Evolutionary conservation across 2,329 filamentous ascomycete species (phyloP).

Genomic region (Talaromyces amestolkiae): DNA sequence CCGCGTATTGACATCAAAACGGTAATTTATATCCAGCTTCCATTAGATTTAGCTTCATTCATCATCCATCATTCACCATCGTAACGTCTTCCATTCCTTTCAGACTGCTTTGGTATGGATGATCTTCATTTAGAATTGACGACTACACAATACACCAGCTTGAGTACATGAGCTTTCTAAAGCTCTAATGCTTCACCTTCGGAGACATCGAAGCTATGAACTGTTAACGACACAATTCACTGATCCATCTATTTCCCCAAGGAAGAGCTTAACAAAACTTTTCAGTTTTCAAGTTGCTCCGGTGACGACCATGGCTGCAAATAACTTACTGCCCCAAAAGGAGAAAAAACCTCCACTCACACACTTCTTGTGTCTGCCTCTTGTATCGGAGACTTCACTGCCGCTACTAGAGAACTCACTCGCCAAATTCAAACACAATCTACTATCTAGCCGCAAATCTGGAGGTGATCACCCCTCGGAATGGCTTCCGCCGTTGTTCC

Average conservation of each 20-base stretch:
- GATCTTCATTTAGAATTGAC: too few relatives aligned
- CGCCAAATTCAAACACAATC: slow-evolving; percentile 59
- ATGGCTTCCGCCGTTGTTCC: slow-evolving; percentile 48
- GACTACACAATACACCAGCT: too few relatives aligned
- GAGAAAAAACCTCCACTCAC: slow-evolving; percentile 38
- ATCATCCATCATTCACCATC: neutral
- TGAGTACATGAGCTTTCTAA: neutral
- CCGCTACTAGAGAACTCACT: slow-evolving; percentile 65
- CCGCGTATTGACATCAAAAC: neutral
- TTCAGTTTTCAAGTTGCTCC: neutral
- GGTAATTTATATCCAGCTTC: slow-evolving; percentile 2
- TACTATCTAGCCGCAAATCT: slow-evolving; percentile 32
- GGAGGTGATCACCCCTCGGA: slow-evolving; percentile 18
- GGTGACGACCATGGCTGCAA: neutral
- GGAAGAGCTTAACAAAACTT: neutral
- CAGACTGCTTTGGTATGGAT: too few relatives aligned
- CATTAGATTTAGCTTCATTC: neutral
- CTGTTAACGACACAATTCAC: neutral
- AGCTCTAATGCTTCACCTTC: neutral
- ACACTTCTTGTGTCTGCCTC: slow-evolving; percentile 53
- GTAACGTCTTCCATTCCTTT: neutral
- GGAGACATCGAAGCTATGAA: slow-evolving; percentile 1
- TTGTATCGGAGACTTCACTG: slow-evolving; percentile 61
- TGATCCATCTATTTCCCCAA: neutral
- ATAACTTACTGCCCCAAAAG: slow-evolving; percentile 8